Base-by-base conservation (phyloP, 108 stramenopile genomes). In the Schizochytrium sp. region DNA sequence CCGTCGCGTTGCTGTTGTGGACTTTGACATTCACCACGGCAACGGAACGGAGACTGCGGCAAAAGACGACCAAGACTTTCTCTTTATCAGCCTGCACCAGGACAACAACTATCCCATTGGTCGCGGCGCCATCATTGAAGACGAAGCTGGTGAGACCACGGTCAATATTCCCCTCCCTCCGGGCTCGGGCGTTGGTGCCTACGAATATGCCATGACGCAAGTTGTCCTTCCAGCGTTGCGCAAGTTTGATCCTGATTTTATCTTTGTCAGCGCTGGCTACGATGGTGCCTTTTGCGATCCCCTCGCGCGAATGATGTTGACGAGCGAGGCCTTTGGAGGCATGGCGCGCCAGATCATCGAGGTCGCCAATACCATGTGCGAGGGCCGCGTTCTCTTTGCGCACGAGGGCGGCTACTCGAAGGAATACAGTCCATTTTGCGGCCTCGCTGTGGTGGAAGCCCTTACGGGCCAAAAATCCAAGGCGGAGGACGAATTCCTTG, bases 1-100 rank as follows among this genome's bases (percentile, higher is more conserved):
- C 5, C 58, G 48, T 6, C 29, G 55, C 23, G 45, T 88, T 8
- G 47, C 83, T 34, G 94, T 98, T 59, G 83, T 98, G 47, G 97
- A 98, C 92, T 72, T 96, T 60, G 97, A 98, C 91, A 96, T 98
- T 5, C 97, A 98, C 91, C 97, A 97, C 91, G 97, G 97, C 5
- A 97, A 97, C 92, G 96, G 96, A 5, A 97, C 90, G 5, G 89
- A 93, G 92, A 63, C 90, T 5, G 89, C 89, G 3, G 91, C 89
- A 58, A 72, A 76, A 43, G 47, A 69, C 45, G 92, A 93, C 44
- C 28, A 45, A 6, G 43, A 91, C 18, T 87, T 90, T n/a, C 91
- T 93, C 18, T 88, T 91, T 41, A 90, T 93, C 10, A 87, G 76
- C 58, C 47, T 93, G 5, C 92, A 93, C 43, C 92, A 93, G 53